Conservation (phyloP, 805 yeast species). For the Candida montana region DNA sequence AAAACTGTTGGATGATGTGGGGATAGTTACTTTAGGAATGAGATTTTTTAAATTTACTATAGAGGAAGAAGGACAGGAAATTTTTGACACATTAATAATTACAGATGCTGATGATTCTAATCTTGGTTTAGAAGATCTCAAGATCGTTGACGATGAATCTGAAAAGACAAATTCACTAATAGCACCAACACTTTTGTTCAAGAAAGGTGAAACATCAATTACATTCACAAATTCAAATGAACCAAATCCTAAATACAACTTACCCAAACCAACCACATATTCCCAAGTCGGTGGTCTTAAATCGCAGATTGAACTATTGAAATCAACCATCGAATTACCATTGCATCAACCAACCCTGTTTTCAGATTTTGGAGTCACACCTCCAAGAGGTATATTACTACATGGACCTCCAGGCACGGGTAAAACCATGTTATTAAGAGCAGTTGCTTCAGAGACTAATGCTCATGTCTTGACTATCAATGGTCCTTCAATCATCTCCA, state of each 20-base stretch:
- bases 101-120: conserved; percentile 27
- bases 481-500: conserved; percentile 89
- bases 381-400: conserved; percentile 88
- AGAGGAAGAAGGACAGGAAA: conserved; percentile 18
- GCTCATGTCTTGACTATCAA: conserved; percentile 84
- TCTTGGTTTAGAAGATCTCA: conserved; percentile 28
- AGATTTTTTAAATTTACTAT: conserved; percentile 23
- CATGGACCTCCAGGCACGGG: conserved; percentile 99
- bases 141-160: conserved; percentile 11
- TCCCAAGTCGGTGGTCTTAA: conserved; percentile 72
- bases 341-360: conserved; percentile 72
- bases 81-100: conserved; percentile 14
- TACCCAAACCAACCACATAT: conserved; percentile 43
- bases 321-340: conserved; percentile 73
- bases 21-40: conserved; percentile 58
- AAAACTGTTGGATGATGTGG: conserved; percentile 45
- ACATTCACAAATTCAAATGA: conserved; percentile 20
- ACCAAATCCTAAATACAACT: conserved; percentile 34
- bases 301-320: conserved; percentile 54
- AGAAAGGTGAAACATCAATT: conserved; percentile 29
- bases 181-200: conserved; percentile 46
- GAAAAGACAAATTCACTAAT: conserved; percentile 22
- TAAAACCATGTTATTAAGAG: conserved; percentile 79
- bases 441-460: conserved; percentile 70
- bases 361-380: conserved; percentile 78